These are phyloP conservation scores for barrel medic (Medicago truncatula) DNA, from an alignment of 306 rosid species.

Conservation along the genomic window DNA sequence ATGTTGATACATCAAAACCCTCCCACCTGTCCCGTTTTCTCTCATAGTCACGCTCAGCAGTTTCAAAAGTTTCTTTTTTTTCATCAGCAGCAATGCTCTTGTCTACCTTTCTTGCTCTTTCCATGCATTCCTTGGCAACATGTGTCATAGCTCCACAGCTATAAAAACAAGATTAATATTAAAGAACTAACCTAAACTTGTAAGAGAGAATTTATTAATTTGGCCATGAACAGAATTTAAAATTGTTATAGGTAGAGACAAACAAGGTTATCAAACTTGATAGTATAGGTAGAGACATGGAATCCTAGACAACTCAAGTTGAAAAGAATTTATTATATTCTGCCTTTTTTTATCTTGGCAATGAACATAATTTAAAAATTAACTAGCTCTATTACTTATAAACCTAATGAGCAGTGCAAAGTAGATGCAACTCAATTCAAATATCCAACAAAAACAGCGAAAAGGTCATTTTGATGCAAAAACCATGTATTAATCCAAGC, in stretches of 20 bases:
- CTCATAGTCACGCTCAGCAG: slow-evolving; percentile 37
- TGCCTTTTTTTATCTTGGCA: too few species aligned
- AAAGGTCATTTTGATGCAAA: not conserved
- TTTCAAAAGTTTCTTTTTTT: slow-evolving; percentile 28
- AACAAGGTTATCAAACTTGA: too few species aligned
- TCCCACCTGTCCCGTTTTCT: slow-evolving; percentile 40
- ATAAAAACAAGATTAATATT: not conserved
- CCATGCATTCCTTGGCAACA: slow-evolving; percentile 33
- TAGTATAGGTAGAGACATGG: too few species aligned
- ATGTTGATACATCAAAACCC: slow-evolving; percentile 40
- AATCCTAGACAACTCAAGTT: too few species aligned
- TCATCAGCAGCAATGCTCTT: slow-evolving; percentile 36
- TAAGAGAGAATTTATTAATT: too few species aligned
- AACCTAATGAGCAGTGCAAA: not conserved
- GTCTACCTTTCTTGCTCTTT: slow-evolving; percentile 36
- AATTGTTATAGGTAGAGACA: too few species aligned
- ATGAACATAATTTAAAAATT: not conserved
- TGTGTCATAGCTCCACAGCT: slow-evolving; percentile 43
- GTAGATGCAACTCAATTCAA: not conserved
- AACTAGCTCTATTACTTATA: not conserved
- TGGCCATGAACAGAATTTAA: too few species aligned
- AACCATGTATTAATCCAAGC: not conserved
- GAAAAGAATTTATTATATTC: too few species aligned
- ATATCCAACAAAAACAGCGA: not conserved
- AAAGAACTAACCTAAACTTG: too few species aligned